Percentiles rank a stretch among this genome's conserved stretches.
phyloP scores from a whole-genome alignment of 2,329 filamentous ascomycete genomes.

The Ophiocordyceps sinensis region DNA sequence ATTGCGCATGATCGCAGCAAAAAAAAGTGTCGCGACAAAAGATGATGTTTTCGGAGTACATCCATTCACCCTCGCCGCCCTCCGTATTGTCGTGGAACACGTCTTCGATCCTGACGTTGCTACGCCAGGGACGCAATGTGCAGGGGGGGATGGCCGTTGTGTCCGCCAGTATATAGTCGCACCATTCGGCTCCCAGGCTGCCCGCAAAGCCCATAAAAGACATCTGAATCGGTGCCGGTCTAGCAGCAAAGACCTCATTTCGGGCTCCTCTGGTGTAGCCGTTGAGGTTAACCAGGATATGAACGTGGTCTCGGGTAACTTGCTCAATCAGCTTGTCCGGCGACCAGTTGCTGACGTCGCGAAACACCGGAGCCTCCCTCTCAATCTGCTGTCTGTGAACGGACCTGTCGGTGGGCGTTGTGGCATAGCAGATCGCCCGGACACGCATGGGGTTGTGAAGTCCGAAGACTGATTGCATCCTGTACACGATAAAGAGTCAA shows the following conservation, averaged over 20 bases:
- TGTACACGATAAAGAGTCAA: constrained; percentile 10
- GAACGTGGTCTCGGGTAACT: constrained; percentile 76
- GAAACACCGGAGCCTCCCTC: constrained; percentile 77
- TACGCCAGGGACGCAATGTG: constrained; percentile 66
- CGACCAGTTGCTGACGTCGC: constrained; percentile 76
- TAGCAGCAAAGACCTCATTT: constrained; percentile 92
- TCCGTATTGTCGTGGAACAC: constrained; percentile 51
- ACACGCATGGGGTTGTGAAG: constrained; percentile 62
- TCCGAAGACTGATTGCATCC: constrained; percentile 97
- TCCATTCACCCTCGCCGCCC: constrained; percentile 62
- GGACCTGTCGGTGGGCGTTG: constrained; percentile 80
- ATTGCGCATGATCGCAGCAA: constrained; percentile 93
- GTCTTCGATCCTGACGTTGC: constrained; percentile 62
- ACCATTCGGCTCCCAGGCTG: constrained; percentile 94
- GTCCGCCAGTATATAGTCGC: constrained; percentile 90
- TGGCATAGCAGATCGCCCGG: constrained; percentile 89
- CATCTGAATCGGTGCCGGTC: constrained; percentile 94
- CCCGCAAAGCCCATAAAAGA: constrained; percentile 99
- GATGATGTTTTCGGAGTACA: constrained; percentile 94
- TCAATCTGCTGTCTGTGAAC: constrained; percentile 87
- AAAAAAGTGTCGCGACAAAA: constrained; percentile 94
- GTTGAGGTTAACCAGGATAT: constrained; percentile 95
- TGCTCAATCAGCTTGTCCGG: constrained; percentile 73
- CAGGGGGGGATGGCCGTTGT: constrained; percentile 68
- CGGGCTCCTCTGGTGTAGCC: constrained; percentile 94